Conservation (phyloP, 306 rosid genomes). For the Citrullus amarus region DNA sequence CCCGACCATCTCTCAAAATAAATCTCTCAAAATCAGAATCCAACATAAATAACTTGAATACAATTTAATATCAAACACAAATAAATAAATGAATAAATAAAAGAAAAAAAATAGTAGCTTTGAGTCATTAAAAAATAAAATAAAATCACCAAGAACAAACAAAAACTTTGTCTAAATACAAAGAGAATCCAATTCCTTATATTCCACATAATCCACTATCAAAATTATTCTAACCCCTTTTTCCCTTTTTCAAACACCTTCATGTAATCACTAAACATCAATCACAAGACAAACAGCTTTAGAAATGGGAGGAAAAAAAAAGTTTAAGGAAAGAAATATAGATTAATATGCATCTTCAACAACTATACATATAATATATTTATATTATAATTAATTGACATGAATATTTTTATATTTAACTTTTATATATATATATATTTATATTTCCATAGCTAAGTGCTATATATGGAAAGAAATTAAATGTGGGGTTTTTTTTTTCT, state of each 20-base stretch:
- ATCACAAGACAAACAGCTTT: not conserved
- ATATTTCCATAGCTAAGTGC: not conserved
- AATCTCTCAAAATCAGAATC: not conserved
- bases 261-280: not conserved
- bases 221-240: not conserved
- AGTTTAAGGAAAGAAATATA: not conserved
- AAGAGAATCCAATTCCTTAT: slow-evolving; percentile 1
- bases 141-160: not conserved
- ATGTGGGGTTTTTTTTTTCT: not conserved
- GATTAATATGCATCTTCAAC: not conserved
- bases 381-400: not conserved
- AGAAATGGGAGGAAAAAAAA: not conserved
- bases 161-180: not conserved
- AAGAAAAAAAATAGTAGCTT: not conserved
- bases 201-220: not conserved
- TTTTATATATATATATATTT: not conserved
- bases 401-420: not conserved
- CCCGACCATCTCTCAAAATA: not conserved
- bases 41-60: not conserved
- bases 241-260: not conserved
- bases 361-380: not conserved
- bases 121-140: not conserved
- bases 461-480: not conserved
- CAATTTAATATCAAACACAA: not conserved
- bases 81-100: not conserved